These are phyloP conservation scores for Suhomyces faveliae DNA, from an alignment of 805 yeast genomes.

Conservation along the genomic window DNA sequence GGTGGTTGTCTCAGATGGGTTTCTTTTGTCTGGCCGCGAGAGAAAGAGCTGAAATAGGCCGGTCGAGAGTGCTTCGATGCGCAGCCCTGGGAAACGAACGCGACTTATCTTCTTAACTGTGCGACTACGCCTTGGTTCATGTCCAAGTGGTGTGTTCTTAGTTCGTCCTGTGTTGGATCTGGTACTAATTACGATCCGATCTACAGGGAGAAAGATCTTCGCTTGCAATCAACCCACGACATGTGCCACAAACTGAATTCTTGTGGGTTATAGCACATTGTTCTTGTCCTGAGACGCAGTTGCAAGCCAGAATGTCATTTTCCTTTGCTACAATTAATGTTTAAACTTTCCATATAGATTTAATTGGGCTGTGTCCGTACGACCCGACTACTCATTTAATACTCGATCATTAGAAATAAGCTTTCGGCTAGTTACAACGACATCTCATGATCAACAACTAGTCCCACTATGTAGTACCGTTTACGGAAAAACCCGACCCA, in stretches of 20 bases:
- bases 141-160: not conserved
- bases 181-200: not conserved
- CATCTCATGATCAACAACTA: constrained; percentile 29
- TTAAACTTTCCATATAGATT: not conserved
- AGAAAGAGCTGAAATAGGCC: no score
- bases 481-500: constrained; percentile 68
- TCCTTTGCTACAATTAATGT: not conserved
- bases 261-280: no score
- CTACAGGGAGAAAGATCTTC: not conserved
- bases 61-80: not conserved
- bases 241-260: not conserved
- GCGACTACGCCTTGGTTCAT: not conserved
- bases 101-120: not conserved
- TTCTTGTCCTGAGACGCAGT: not conserved
- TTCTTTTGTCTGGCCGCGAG: not conserved
- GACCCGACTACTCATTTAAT: no score
- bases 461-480: constrained; percentile 38
- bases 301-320: not conserved
- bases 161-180: not conserved
- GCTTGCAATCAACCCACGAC: no score
- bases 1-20: not conserved
- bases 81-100: no score
- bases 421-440: not conserved
- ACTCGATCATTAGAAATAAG: no score
- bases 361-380: no score